Evolutionary conservation across 495 filamentous ascomycete genomes (phyloP), one percentile per base, ranked within the genome.

Genomic region (Penicillium tannophilum): DNA sequence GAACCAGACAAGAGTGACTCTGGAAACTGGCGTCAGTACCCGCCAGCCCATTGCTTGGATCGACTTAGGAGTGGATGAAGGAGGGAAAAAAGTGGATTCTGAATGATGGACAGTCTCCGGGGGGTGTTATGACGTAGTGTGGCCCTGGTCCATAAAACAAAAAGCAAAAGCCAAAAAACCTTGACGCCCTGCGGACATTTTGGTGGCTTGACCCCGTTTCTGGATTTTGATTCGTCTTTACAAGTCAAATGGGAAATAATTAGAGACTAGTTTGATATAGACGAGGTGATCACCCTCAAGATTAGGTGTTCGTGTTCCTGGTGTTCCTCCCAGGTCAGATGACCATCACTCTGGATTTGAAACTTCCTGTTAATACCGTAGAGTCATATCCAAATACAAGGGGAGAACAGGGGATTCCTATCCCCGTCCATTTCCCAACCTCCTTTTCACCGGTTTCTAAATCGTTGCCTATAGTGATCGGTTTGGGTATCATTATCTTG

Each of bases 51-150:
- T 64, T 63, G 60, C 58, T 63, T 65, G 63, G 70, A 76, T 74
- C 70, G 67, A 49, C 66, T 52, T 60, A 57, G 56, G 60, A 63
- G 60, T 63, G 61, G 58, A 57, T 65, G 65, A 59, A 51, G 30
- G 43, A 46, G 26, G 30, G 26, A 26, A 31, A 63, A 68, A 68
- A 68, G 65, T 65, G 67, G 68, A 70, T 62, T 69, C 59, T 55
- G 57, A 52, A 57, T 23, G 20, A 23, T 23, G 67, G 59, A 51
- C 59, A 62, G 70, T 66, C 68, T 66, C 68, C 54, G 62, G 71
- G 65, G 65, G 63, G 61, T 56, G 55, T 52, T 65, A 76, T 76
- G 74, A 76, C 74, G 74, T 76, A 75, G 67, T 23, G 24, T 42
- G 46, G 64, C 55, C 68, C 61, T 65, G 68, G 56, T 58, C 44